Evolutionary conservation across 495 filamentous ascomycete genomes (phyloP), one percentile per base, ranked within the genome.

Genomic region (Aspergillus bridgeri): DNA sequence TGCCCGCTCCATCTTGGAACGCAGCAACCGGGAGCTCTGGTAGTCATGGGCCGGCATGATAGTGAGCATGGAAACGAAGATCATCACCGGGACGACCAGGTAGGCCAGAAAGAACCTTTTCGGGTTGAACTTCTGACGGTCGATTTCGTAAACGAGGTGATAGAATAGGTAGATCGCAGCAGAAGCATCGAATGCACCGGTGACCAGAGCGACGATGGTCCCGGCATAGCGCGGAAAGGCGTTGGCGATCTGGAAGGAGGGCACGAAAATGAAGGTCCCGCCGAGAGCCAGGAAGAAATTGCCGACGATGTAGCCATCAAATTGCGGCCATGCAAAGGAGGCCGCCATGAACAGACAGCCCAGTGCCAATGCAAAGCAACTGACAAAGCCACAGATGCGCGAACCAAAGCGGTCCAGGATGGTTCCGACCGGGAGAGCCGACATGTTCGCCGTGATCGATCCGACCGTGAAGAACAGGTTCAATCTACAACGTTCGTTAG

Each of bases 381-480:
- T 82, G 48, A 80, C 67, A 3, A 87, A 61, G 27, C 83, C 83
- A 61, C 83, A 81, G 0, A 85, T 61, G 13, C 85, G 81, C 45
- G 86, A 84, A 5, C 87, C 87, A 63, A 79, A 89, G 42, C 79
- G 81, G 61, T 90, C 87, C 13, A 90, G 77, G 8, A 86, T 68
- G 72, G 70, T 70, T 5, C 87, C 87, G 13, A 88, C 83, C n/a
- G 85, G 80, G 0, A 90, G 75, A 20, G 86, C 84, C 23, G 78
- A 80, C 51, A 87, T 78, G 66, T 89, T 90, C 17, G 86, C 86
- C 20, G 80, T 81, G 24, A 88, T 85, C 20, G 86, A 86, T 20
- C 85, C 85, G 27, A 81, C 75, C 48, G 85, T 86, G 72, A 89
- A 89, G 74, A 88, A 88, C 24, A 89, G 61, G 62, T 89, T 89